Conservation (phyloP, 1,284 basidiomycete species). For the Boletus calvinii region DNA sequence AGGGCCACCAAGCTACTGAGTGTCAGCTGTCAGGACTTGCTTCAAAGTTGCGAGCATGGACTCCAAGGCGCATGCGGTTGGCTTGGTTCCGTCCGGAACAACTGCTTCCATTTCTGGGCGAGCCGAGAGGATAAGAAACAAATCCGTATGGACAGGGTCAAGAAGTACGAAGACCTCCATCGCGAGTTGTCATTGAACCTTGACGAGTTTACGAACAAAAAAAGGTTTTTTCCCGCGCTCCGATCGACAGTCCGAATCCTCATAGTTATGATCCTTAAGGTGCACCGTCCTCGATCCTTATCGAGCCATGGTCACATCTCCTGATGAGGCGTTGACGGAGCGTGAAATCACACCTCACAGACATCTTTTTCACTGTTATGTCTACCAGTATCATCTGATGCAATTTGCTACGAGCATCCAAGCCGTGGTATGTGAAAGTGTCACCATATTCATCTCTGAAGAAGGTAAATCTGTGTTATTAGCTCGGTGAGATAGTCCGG, state of each 20-base stretch:
- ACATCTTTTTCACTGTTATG: conserved; percentile 65
- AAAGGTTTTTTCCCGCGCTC: conserved; percentile 42
- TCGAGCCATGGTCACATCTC: conserved; percentile 55
- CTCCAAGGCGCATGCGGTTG: conserved; percentile 52
- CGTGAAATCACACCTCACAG: conserved; percentile 54
- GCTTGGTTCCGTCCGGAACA: conserved; percentile 45
- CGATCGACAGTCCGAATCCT: conserved; percentile 1
- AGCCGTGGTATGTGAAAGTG: conserved; percentile 44
- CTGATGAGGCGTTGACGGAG: conserved; percentile 34
- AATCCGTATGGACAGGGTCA: conserved; percentile 38
- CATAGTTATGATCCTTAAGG: conserved; percentile 35
- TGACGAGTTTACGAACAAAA: conserved; percentile 48
- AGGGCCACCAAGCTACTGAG: conserved; percentile 54
- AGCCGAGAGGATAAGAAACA: conserved; percentile 30
- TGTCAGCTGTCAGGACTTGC: conserved; percentile 56
- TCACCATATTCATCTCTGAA: conserved; percentile 27
- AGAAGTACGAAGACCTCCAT: conserved; percentile 40
- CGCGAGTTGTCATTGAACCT: conserved; percentile 42
- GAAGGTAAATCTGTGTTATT: conserved; percentile 6
- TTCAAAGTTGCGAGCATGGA: conserved; percentile 47
- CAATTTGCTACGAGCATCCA: conserved; percentile 49
- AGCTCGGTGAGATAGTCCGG: conserved; percentile 55
- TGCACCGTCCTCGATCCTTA: conserved; percentile 72
- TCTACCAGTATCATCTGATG: conserved; percentile 74
- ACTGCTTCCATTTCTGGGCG: conserved; percentile 42